Evolutionary conservation across 2,329 filamentous ascomycete genomes (phyloP), one percentile per base, ranked within the genome.

Genomic region (Laburnicola sp.): DNA sequence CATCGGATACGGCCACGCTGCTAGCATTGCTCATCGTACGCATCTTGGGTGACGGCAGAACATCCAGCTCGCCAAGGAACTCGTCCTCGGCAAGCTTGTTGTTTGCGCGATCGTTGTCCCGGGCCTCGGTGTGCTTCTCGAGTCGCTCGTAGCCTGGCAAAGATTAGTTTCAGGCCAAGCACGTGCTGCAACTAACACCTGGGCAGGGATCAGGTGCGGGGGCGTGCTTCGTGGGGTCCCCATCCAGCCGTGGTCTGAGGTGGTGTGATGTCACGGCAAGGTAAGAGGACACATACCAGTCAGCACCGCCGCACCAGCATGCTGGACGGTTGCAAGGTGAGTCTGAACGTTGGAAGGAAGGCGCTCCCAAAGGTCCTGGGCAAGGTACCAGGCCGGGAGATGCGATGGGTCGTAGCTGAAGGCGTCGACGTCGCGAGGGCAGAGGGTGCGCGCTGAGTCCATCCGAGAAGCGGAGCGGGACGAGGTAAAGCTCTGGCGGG

Each of bases 281-380:
- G 51, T 41, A 38, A 48, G 45, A 39, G 45, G 51, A 45, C 36
- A 69, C 72, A 54, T 72, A 52, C 74, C 67, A 41, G 76, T 78
- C 56, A 70, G 65, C 30, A 78, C 71, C 32, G 76, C 76, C 16
- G 78, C 78, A 36, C 74, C 76, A 44, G 75, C 70, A 41, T 73
- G 71, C 56, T 74, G 71, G 60, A 78, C 70, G 28, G 70, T 64
- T 3, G 68, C 62, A 27, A 76, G 51, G 30, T 58, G 59, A 9
- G 63, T 56, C 43, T 67, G 60, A 10, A 79, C 60, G 11, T 65
- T 53, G 1, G 51, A 32, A 3, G 76, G 74, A 8, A 79, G 66
- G 27, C 57, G 62, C 26, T 65, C 53, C 64, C 70, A 68, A 25
- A 78, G 61, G 9, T 68, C 59, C 25, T 71, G 56, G 0, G 75